Percentiles rank a stretch among this genome's conserved stretches.
phyloP scores from a whole-genome alignment of 2,329 filamentous ascomycete genomes.

The Ilyonectria mors-panacis region DNA sequence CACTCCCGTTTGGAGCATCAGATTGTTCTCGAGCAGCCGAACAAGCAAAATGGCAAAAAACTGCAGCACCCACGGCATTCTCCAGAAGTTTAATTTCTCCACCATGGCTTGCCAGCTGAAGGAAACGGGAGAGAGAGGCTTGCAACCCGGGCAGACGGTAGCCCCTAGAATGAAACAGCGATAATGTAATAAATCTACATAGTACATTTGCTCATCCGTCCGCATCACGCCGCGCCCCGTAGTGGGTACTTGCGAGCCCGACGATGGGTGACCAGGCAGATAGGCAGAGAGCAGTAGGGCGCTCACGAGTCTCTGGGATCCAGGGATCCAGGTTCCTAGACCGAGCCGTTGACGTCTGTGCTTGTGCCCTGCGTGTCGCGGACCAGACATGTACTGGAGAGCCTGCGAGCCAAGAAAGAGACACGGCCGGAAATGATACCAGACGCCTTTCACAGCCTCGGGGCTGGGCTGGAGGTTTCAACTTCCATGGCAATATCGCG shows the following conservation, averaged over 20 bases:
- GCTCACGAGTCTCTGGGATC: conserved; percentile 23
- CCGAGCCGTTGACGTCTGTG: conserved; percentile 12
- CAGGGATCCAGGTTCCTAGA: conserved; percentile 26
- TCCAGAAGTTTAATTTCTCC: conserved; percentile 4
- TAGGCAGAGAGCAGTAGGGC: conserved; percentile 22
- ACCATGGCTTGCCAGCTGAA: conserved; percentile 1
- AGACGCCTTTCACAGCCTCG: conserved; percentile 3
- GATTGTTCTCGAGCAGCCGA: conserved; percentile 14
- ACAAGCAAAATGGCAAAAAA: conserved; percentile 10
- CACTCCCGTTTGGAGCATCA: conserved; percentile 16
- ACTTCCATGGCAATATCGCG: neutral
- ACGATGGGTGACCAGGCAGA: conserved; percentile 19
- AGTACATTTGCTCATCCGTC: conserved; percentile 4
- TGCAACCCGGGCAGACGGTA: conserved; percentile 10
- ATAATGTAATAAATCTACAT: conserved; percentile 21
- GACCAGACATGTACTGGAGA: conserved; percentile 5
- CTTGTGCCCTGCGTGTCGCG: conserved; percentile 6
- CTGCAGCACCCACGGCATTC: neutral
- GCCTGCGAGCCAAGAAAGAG: neutral
- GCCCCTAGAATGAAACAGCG: conserved; percentile 6
- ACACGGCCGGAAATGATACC: neutral
- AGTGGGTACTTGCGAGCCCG: conserved; percentile 22
- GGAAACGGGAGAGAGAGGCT: conserved; percentile 1
- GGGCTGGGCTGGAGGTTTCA: conserved; percentile 20
- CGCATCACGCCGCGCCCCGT: conserved; percentile 15